Base-by-base conservation (phyloP, 768 basidiomycete genomes). In the Amanita inopinata region DNA sequence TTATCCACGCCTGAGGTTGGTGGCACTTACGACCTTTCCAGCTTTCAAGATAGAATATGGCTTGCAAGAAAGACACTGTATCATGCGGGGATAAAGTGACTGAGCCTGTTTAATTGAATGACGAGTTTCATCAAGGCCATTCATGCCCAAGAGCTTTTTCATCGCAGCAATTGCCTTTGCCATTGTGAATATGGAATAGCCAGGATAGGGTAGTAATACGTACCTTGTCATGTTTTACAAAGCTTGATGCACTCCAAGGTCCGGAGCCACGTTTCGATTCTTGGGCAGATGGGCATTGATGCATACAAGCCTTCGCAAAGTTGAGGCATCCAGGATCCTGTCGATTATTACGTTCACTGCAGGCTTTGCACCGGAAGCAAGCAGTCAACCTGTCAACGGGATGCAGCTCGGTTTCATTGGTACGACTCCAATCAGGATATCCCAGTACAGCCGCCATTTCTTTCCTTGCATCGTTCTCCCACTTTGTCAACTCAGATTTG, bases 221-320 rank as follows among this genome's bases (percentile, higher is more conserved):
- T 14, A 32, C 44, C 44, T 38, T 45, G 9, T 45, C 44, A 12
- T 45, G 36, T 32, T 27, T 38, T 15, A 45, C 37, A 28, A 45
- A 45, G 12, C 7, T 33, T 6, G 44, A 45, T 1, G 37, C 30
- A 27, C 38, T 20, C 44, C 44, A 45, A 1, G n/a, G 33, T 15
- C 7, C 6, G 12, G 7, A 8, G 7, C 19, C 7, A 14, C 33
- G 28, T 12, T 20, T 23, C 7, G 12, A 11, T n/a, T 22, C 22
- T n/a, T 33, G 36, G 22, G 18, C 19, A 30, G 9, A 2, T 9
- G 3, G 14, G 23, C 44, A 45, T 22, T 45, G 36, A 19, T 45
- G 44, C 17, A 12, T 7, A 18, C 36, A 38, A 11, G 37, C 44
- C n/a, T 45, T 12, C 7, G 18, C 23, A 22, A 38, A 45, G 11